Base-by-base conservation (phyloP, 306 rosid genomes). In the Cucumis cinereus region DNA sequence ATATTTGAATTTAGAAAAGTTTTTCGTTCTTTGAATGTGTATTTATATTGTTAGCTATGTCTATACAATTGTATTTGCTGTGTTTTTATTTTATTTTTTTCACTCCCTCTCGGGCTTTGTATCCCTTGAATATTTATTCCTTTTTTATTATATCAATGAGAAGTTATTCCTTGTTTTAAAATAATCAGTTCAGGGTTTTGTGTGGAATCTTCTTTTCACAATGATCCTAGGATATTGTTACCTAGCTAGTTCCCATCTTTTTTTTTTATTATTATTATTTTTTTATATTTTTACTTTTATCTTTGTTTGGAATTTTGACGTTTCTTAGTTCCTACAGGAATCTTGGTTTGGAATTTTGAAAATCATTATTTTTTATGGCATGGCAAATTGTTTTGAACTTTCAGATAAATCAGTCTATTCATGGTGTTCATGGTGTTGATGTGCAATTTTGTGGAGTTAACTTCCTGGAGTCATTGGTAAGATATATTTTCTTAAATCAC, bases 351-450 rank as follows among this genome's bases (percentile, higher is more conserved):
- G 81, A 38, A 7, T 24, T n/a, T 58, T 56, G 66, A 57, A 28
- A 59, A 16, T 41, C 23, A 15, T 20, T 73, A 6, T 35, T 67
- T 24, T 47, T 1, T 14, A 7, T 17, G 52, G 68, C 66, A 75
- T 54, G 70, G 45, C 72, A 81, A 74, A 87, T 68, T 50, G 69
- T 81, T 86, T 60, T n/a, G 63, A 74, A 19, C 33, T 50, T 80
- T 74, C 97, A 93, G 98, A 91, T 93, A 75, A 90, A 87, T 84
- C 97, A 94, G 82, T 93, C 96, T 83, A 78, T 90, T 76, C 67
- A 78, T 79, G 97, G 98, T 45, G 74, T 55, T 75, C 96, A 90
- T 82, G 96, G 97, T 33, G 74, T 87, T 68, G 95, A 94, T 82
- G 86, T 89, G 86, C 98, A 94, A 79, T 87, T 84, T 72, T 56